Conservation (phyloP, 2,329 filamentous ascomycete genomes). For the Ophiostoma tasmaniense region DNA sequence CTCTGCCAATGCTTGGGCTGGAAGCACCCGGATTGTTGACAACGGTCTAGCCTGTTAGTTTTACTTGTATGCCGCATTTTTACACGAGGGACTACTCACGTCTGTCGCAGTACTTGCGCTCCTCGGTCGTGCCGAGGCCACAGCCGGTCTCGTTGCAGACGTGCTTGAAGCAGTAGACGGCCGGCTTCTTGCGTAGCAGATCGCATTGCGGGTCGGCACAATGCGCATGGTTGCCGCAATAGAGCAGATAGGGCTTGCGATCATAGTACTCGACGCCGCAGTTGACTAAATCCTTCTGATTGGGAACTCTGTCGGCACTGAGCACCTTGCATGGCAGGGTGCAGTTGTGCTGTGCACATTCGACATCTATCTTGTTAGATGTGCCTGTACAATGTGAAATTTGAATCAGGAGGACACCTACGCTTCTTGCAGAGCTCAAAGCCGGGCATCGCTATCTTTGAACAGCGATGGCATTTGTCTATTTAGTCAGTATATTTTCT, state of each 20-base stretch:
- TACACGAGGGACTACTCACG: slow-evolving; percentile 2
- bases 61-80: no score
- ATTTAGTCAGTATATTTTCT: neutral
- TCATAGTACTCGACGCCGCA: slow-evolving; percentile 16
- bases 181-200: slow-evolving; percentile 6
- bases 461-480: slow-evolving; percentile 12
- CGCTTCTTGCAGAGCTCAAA: slow-evolving; percentile 18
- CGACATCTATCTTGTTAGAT: slow-evolving; percentile 10
- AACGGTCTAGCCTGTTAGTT: slow-evolving; percentile 11
- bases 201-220: slow-evolving; percentile 7
- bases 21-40: slow-evolving; percentile 5
- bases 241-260: slow-evolving; percentile 11
- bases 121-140: neutral
- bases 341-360: slow-evolving; percentile 13
- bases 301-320: neutral
- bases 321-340: neutral
- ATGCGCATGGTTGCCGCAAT: slow-evolving; percentile 14
- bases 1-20: slow-evolving; percentile 15
- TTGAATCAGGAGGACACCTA: neutral
- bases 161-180: slow-evolving; percentile 17
- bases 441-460: slow-evolving; percentile 1
- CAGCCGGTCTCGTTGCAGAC: slow-evolving; percentile 19
- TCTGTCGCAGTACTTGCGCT: slow-evolving; percentile 11
- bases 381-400: no score
- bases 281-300: slow-evolving; percentile 9